Evolutionary conservation across 768 basidiomycete species (phyloP), one percentile per base, ranked within the genome.

Genomic region (Butyriboletus loyo): DNA sequence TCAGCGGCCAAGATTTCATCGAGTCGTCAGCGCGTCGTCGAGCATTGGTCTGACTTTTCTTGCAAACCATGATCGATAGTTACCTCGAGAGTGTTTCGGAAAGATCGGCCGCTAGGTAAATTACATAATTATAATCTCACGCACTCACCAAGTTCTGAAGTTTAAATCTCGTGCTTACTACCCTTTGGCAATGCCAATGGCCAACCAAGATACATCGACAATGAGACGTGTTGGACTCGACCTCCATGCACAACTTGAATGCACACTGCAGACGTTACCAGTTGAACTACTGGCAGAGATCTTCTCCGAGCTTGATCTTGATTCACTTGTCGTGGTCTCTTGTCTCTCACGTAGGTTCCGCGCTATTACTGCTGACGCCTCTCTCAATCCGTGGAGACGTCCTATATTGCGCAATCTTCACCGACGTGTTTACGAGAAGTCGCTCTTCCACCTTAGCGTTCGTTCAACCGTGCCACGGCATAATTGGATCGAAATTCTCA

Each of bases 401-500:
- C 86, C 89, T 3, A 89, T 91, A 57, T 68, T 84, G 22, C 78
- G 78, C 27, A 81, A 74, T 56, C 76, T 92, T 22, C 71, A 66
- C 24, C 67, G 67, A 15, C 64, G 67, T 28, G 55, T 64, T 25
- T 85, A 86, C 57, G 82, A 84, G 49, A 64, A 65, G 7, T 66
- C 72, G 25, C 66, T 91, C 46, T 77, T 71, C 54, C 78, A 84
- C 56, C 76, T 92, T 24, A 81, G 85, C 59, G 78, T 86, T 30
- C 81, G 81, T 30, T 71, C 71, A 31, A 81, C 72, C 32, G 84
- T 91, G 1, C 89, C 89, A 5, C 76, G 85, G 41, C 83, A 86
- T 49, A 92, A 91, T 62, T 92, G 87, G 85, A 77, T 92, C 45
- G 86, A 89, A 50, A 83, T 91, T 31, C 65, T 90, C 45, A 77